These are phyloP conservation scores for Eimeria maxima DNA, from an alignment of 169 alveolate genomes.

Conservation along the genomic window DNA sequence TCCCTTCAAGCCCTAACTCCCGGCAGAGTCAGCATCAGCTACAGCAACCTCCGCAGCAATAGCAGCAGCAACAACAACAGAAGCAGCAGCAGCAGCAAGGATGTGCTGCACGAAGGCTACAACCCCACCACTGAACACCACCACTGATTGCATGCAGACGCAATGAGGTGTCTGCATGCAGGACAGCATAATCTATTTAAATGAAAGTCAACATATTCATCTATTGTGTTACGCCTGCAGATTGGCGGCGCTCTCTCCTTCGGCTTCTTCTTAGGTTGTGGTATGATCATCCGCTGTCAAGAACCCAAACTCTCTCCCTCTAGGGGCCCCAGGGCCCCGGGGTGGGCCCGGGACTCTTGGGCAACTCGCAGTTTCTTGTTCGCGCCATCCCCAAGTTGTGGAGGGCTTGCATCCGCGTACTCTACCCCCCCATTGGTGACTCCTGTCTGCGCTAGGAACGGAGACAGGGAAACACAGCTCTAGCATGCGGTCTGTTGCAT, in stretches of 20 bases:
- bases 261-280: constrained; percentile 88
- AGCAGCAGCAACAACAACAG: neutral
- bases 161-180: no score
- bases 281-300: constrained; percentile 87
- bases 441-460: neutral
- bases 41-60: neutral
- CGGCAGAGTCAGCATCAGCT: no score
- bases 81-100: neutral
- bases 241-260: constrained; percentile 88
- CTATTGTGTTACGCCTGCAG: constrained; percentile 46
- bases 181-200: no score
- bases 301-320: constrained; percentile 1
- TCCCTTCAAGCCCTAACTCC: no score
- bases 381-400: neutral
- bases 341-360: neutral
- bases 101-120: neutral
- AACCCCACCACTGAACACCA: neutral
- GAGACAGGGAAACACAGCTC: neutral
- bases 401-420: neutral
- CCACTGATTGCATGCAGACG: no score
- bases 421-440: neutral
- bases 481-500: neutral
- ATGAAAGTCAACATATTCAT: no score
- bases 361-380: neutral
- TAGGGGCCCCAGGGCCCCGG: neutral